Percentiles rank a stretch among this genome's conserved stretches.
Evolutionary conservation across 73 alveolate species (phyloP).

Genomic region (Tetrahymena borealis): DNA sequence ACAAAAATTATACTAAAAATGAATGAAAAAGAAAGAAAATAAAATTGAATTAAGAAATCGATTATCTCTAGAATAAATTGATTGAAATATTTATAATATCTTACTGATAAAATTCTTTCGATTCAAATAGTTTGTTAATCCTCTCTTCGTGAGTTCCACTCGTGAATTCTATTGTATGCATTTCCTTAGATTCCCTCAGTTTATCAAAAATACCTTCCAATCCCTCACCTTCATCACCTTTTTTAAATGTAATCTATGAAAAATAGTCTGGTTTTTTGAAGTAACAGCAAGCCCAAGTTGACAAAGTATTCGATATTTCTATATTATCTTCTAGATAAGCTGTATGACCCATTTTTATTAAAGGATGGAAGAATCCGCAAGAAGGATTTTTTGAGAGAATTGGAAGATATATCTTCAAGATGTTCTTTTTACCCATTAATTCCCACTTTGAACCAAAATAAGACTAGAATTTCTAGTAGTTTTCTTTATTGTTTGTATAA

Average conservation of each 20-base stretch:
- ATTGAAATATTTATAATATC: not conserved
- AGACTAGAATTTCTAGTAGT: not conserved
- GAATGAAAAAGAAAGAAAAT: too few species aligned
- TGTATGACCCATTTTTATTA: not conserved
- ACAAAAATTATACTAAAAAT: too few species aligned
- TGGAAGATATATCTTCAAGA: not conserved
- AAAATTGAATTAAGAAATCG: too few species aligned
- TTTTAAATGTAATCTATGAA: not conserved
- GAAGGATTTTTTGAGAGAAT: not conserved
- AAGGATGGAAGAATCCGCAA: not conserved
- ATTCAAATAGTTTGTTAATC: not conserved
- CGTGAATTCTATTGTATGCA: not conserved
- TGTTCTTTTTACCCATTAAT: not conserved
- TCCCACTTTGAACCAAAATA: not conserved
- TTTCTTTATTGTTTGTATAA: not conserved
- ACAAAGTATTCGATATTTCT: not conserved
- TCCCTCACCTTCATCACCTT: not conserved
- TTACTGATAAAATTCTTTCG: not conserved
- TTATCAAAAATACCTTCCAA: not conserved
- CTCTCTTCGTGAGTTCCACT: not conserved
- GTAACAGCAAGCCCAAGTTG: not conserved
- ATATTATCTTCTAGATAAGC: not conserved
- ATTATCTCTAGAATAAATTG: not conserved
- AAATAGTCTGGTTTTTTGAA: not conserved
- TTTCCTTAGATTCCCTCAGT: not conserved